Base-by-base conservation (phyloP, 306 rosid species). In the Datisca glomerata region DNA sequence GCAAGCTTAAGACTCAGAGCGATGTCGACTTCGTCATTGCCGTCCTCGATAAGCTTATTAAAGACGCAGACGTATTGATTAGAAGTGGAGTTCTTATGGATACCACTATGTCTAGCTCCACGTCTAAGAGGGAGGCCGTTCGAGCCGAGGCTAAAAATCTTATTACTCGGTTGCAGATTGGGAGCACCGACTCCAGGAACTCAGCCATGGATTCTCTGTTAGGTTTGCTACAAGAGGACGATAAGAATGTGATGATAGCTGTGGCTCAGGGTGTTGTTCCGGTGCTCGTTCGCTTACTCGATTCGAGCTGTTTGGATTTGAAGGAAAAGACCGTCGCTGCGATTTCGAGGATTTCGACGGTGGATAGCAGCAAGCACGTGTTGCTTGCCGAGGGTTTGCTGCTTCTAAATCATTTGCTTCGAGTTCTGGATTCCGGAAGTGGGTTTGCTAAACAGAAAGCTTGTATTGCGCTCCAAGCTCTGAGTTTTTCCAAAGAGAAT, bases 231-330 rank as follows among this genome's bases (percentile, higher is more conserved):
- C 58, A 66, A 25, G 73, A 66, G 48, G 95, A 83, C 43, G 97
- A 83, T 21, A 89, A 89, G 77, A 84, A 89, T 55, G 97, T 89
- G 4, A 71, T 76, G 33, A 89, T 80, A 8, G 75, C 86, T 0
- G 95, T 84, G n/a, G 95, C 95, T 7, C 97, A 89, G 57, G 97
- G 97, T 2, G 69, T 73, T 0, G 91, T 89, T 19, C 97, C 93
- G 9, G 81, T 84, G 17, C 79, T 89, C 14, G 75, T 77, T 14
- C 76, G 82, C 2, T 41, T 78, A 7, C 79, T 83, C 7, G 97
- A 89, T 55, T 79, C 93, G 16, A 47, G 72, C 24, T 48, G 53
- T 20, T 25, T 36, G 1, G 87, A 77, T 29, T 49, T 47, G 60
- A 82, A 74, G 62, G 97, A 83, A 67, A 83, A 65, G 54, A 62